A percentile compares a stretch with the other conserved stretches of the same genome.
Conservation (phyloP, 2,329 filamentous ascomycete genomes). For the Aspergillus costaricaensis region DNA sequence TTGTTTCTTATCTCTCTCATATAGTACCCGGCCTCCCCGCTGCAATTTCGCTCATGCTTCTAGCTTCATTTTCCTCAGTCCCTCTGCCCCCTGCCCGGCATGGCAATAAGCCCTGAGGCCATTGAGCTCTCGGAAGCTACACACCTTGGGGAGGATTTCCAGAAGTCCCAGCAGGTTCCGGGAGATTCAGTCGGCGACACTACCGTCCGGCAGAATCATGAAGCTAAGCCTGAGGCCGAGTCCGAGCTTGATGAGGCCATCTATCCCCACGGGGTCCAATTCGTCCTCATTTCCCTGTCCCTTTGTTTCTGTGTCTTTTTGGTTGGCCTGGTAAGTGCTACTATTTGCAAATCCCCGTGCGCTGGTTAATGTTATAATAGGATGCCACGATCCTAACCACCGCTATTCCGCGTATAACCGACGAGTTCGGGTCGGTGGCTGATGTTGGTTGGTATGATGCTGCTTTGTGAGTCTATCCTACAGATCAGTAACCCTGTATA, state of each 20-base stretch:
- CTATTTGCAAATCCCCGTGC: neutral
- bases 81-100: neutral
- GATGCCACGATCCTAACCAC: constrained; percentile 4
- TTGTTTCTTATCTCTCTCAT: neutral
- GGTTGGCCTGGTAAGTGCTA: neutral
- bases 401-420: neutral
- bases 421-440: neutral
- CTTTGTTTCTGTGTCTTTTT: constrained; percentile 8
- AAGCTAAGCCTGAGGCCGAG: neutral
- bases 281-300: neutral
- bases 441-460: constrained; percentile 5
- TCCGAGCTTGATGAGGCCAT: neutral
- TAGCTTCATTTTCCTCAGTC: neutral
- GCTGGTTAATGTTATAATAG: neutral
- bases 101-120: neutral
- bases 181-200: neutral
- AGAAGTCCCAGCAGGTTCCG: neutral
- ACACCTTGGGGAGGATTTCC: neutral
- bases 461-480: neutral
- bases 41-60: neutral
- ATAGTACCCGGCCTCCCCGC: neutral
- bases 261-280: neutral
- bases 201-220: neutral
- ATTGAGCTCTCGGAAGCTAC: neutral
- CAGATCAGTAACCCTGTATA: neutral